Base-by-base conservation (phyloP, 345 rosid genomes). In the Melaleuca quinquenervia region DNA sequence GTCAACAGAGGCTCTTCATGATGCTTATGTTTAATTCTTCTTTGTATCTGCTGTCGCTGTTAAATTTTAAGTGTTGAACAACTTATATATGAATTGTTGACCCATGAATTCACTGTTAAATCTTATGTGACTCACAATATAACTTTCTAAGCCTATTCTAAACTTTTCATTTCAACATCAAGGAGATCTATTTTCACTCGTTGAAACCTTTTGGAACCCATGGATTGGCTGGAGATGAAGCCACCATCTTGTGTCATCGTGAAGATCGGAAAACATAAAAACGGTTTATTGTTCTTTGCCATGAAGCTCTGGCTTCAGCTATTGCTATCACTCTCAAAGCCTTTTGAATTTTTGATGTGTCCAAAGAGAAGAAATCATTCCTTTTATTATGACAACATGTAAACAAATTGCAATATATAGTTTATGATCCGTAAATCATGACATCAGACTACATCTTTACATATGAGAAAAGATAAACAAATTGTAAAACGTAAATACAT, bases 251-350 rank as follows among this genome's bases (percentile, higher is more conserved):
- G 91, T 90, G 86, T 91, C 94, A 24, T 94, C 88, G 1, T 96
- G 90, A 11, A 91, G 86, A 89, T 88, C 90, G 64, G 92, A 82
- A 88, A 90, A 90, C 1, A 91, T 96, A 96, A 90, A 92, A 97
- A 87, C 98, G 99, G 88, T 96, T 97, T 45, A 93, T 95, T 14
- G 96, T 87, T 89, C 99, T 91, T 89, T 97, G 99, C 99, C 98
- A 96, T 29, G 90, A 92, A 20, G 96, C 97, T 90, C 99, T 93
- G 55, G 96, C 98, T 90, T 97, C 99, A 53, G 96, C 96, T 86
- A 89, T 98, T 56, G 98, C 95, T 98, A 97, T 97, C 85, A 87
- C n/a, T 82, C 85, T 86, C 87, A 76, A 89, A 86, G 85, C 89
- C 89, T 41, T 89, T 41, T 70, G 86, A 53, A 86, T 94, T 91